Evolutionary conservation across 1,284 basidiomycete genomes (phyloP), one percentile per base, ranked within the genome.

Genomic region (Trichosporon coremiiforme): DNA sequence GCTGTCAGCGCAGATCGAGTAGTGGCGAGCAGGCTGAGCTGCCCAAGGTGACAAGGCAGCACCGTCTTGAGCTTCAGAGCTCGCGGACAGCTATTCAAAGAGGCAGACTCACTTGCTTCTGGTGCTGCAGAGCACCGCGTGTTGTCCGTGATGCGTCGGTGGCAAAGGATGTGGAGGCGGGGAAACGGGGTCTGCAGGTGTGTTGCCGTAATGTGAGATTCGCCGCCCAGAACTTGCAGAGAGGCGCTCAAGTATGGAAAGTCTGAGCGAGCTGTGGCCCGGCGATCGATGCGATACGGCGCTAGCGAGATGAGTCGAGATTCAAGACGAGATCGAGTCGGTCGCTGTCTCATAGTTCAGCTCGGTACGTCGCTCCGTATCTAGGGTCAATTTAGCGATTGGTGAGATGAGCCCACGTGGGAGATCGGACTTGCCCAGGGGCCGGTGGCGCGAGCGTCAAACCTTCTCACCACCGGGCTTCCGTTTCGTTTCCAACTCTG

Each of bases 331-430:
- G 50, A 53, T 53, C 20, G 50, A 53, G 50, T 53, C 50, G 47
- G 50, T 53, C 50, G 50, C 20, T 10, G 50, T 22, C n/a, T 53
- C 25, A 20, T 5, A 20, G n/a, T 25, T 20, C 25, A 25, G 25
- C 50, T 53, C 41, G 41, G 41, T 53, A 53, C 50, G 9, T 20
- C 45, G 45, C 17, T 47, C 50, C 22, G 50, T 53, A 53, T 53
- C 50, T 53, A 53, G 50, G 50, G 50, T 53, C 22, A 13, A 53
- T 53, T 53, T 53, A 53, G 50, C 50, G 50, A 53, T 53, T 53
- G 50, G 50, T 53, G 50, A 53, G 50, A 53, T 53, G 50, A 22
- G 50, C 50, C 50, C 50, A 53, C 50, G 50, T 53, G 50, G 50
- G 50, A 22, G 22, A 53, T 53, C 50, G 50, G 41, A 45, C 17